Evolutionary conservation across 1,284 basidiomycete species (phyloP), one percentile per base, ranked within the genome.

Genomic region (Butyriboletus regius): DNA sequence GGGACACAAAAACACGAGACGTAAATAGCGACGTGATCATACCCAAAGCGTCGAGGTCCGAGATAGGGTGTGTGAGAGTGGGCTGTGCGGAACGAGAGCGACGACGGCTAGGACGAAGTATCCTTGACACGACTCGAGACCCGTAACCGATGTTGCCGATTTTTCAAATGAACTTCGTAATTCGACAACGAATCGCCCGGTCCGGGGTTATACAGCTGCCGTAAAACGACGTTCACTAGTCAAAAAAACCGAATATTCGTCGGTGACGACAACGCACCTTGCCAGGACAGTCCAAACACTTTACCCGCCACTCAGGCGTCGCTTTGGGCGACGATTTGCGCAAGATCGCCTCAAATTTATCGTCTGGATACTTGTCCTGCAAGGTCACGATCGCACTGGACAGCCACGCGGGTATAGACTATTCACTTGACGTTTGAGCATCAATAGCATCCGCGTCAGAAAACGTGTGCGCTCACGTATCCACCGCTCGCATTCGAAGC

Each of bases 231-330:
- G 31, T 31, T 22, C 6, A 10, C 33, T n/a, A 17, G n/a, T 49
- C 28, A 49, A 31, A 39, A 37, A 9, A 41, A 24, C 2, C 26
- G 10, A 29, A 15, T 3, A 15, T 7, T 14, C 15, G 13, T 7
- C 13, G 15, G 28, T 3, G 7, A 9, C 3, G 18, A n/a, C 17
- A 2, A 40, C 59, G 22, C 18, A 91, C 91, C 78, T 93, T 93
- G 62, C 90, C 91, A 56, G 91, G 91, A 69, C 95, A 98, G 68
- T 98, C 95, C 53, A 85, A 66, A 69, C 95, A 98, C 68, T 91
- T 93, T 61, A 97, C 80, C 18, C 93, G 79, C 93, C 94, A 98
- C 67, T 94, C 90, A 4, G 79, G 61, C 34, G 72, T 67, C 28
- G 71, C 73, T 7, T 70, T 72, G 47, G 76, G 73, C 12, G 72